A percentile compares a stretch with the other conserved stretches of the same genome.
Evolutionary conservation across 345 rosid species (phyloP).

Genomic region (Salix suchowensis): DNA sequence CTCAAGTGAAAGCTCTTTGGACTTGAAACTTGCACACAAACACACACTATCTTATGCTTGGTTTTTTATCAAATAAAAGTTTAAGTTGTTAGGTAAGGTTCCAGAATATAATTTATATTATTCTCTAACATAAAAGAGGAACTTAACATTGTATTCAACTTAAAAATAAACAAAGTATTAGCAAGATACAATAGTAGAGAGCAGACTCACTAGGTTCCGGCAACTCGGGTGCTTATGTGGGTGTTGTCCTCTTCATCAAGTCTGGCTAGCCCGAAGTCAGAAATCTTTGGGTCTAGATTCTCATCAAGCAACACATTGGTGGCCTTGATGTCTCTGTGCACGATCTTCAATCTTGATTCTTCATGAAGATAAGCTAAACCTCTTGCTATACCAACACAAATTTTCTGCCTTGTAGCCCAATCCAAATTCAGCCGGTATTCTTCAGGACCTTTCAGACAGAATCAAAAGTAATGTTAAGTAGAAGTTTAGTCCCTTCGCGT

Average conservation of each 20-base stretch:
- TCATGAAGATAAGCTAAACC: conserved; percentile 68
- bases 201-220: conserved; percentile 54
- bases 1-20: no score
- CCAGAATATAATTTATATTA: no score
- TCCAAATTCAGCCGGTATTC: conserved; percentile 38
- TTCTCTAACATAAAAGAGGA: no score
- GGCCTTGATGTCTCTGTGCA: conserved; percentile 71
- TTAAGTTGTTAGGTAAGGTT: no score
- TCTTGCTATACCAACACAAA: conserved; percentile 62
- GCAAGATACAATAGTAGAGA: no score
- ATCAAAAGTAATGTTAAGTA: neutral
- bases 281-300: conserved; percentile 50
- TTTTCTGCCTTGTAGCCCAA: conserved; percentile 58
- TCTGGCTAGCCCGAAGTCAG: conserved; percentile 69
- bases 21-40: no score
- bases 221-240: conserved; percentile 62
- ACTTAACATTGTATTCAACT: no score
- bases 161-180: no score
- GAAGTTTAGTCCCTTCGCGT: no score
- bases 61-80: no score
- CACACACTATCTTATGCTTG: no score
- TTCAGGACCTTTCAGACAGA: neutral
- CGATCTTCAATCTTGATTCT: conserved; percentile 61
- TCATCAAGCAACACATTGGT: conserved; percentile 60
- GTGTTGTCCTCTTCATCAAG: conserved; percentile 62